Base-by-base conservation (phyloP, 192 early-diverging fungal genomes). In the Linnemannia hyalina region DNA sequence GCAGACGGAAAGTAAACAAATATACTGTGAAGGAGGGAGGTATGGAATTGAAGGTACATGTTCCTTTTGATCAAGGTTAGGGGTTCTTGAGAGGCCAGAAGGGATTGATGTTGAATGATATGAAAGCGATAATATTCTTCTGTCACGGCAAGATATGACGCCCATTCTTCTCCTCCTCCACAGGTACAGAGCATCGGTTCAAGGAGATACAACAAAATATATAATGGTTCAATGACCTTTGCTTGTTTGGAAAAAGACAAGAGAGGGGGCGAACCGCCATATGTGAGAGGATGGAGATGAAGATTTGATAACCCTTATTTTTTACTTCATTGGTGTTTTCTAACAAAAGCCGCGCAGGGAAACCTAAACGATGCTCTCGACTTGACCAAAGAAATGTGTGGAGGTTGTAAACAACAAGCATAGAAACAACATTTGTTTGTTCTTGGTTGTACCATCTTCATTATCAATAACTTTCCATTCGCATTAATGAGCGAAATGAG, bases 41-140 rank as follows among this genome's bases (percentile, higher is more conserved):
- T 26, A 65, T 65, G 60, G 26, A 65, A 15, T 9, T 3, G 26
- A 15, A 65, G n/a, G 60, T 71, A 71, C 70, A 41, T 71, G 70
- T 71, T 42, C 15, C 26, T 70, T 71, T 42, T 71, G 35, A 41
- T 42, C 70, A 71, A 41, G 70, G 38, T 41, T 70, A 35, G 32
- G 29, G n/a, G 38, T 38, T 42, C 38, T 42, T 42, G 42, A 7
- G 20, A 35, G 18, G 68, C 2, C 2, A 16, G 22, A 71, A 71
- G 22, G n/a, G 8, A 1, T 22, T 23, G 41, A 40, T 71, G 35
- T 15, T 65, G 60, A 65, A 32, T 65, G 60, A 65, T 65, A 65
- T 65, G 60, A 65, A 65, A 8, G 60, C 29, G 60, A 65, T 57
- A 57, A 52, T 52, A 22, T 52, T 52, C 49, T 20, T 52, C 11